Base-by-base conservation (phyloP, 805 yeast genomes). In the Myxozyma geophila region DNA sequence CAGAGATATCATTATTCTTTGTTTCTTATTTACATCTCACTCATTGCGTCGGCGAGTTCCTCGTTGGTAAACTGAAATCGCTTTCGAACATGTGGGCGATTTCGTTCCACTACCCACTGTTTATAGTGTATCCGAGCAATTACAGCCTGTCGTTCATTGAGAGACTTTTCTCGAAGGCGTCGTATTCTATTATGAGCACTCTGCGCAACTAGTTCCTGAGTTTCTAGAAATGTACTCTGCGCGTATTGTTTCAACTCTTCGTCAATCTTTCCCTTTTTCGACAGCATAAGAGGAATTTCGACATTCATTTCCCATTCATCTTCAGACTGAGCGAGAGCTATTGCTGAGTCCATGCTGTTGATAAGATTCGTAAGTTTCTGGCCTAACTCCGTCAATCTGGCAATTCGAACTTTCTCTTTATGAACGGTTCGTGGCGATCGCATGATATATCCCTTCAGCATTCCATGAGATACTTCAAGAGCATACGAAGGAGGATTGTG, bases 261-360 rank as follows among this genome's bases (percentile, higher is more conserved):
- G n/a, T 28, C n/a, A 8, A 44, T 35, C 28, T 40, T 19, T n/a
- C 33, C 15, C 23, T 19, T 15, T 21, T 17, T 33, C 23, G 17
- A 15, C 52, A 35, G 19, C 49, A 47, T 35, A 12, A 35, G 23
- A 28, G 54, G 41, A 7, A 37, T n/a, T n/a, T 41, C 60, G 19
- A 33, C 23, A 7, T 47, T 28, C 54, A 41, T 40, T 21, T 53
- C 56, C 56, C 56, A 53, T 8, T 50, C 46, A 44, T 51, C 57
- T 39, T 58, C 61, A 15, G 35, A 44, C 17, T 17, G 19, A 15
- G 61, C 61, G 17, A 17, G 37, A 10, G 28, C 13, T 15, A 44
- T 8, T 35, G 17, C 5, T 17, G 19, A 39, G 51, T 3, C 39
- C 44, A 5, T 51, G 39, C 47, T 17, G 21, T 23, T 43, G 37